These are phyloP conservation scores for Sugiyamaella smithiae DNA, from an alignment of 805 yeast genomes.

Conservation along the genomic window DNA sequence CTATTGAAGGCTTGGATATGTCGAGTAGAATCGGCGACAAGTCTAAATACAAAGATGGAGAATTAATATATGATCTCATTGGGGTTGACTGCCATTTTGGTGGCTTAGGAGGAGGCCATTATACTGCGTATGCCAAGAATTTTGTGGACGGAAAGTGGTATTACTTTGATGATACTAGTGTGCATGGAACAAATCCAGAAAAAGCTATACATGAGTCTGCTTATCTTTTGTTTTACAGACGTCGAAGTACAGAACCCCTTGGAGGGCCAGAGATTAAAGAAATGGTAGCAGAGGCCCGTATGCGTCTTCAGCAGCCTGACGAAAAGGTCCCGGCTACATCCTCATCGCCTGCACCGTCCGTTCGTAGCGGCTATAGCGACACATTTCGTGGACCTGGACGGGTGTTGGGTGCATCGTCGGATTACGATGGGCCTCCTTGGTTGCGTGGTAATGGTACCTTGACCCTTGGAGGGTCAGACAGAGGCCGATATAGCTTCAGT, in stretches of 20 bases:
- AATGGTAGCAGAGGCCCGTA: slow-evolving; percentile 15
- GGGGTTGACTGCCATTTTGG: slow-evolving; percentile 97
- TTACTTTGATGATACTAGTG: slow-evolving; percentile 83
- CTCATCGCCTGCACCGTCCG: slow-evolving; percentile 1
- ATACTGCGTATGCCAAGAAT: slow-evolving; percentile 85
- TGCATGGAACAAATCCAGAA: slow-evolving; percentile 50
- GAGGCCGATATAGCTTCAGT: background rate
- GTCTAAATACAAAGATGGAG: slow-evolving; percentile 21
- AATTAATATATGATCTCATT: slow-evolving; percentile 69
- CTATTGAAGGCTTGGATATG: slow-evolving; percentile 78
- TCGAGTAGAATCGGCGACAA: slow-evolving; percentile 47
- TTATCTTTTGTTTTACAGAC: slow-evolving; percentile 78
- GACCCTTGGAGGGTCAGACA: background rate
- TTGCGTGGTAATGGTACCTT: background rate
- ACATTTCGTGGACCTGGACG: slow-evolving; percentile 1
- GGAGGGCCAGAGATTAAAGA: slow-evolving; percentile 25
- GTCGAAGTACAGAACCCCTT: slow-evolving; percentile 32
- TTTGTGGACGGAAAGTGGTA: slow-evolving; percentile 79
- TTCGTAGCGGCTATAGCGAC: slow-evolving; percentile 1
- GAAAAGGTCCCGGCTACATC: background rate
- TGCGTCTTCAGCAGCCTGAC: slow-evolving; percentile 1
- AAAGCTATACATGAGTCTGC: slow-evolving; percentile 74
- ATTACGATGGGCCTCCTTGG: slow-evolving; percentile 1
- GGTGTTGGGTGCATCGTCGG: background rate
- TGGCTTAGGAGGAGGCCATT: slow-evolving; percentile 96